Base-by-base conservation (phyloP, 2,329 filamentous ascomycete species). In the Fusarium graminum region DNA sequence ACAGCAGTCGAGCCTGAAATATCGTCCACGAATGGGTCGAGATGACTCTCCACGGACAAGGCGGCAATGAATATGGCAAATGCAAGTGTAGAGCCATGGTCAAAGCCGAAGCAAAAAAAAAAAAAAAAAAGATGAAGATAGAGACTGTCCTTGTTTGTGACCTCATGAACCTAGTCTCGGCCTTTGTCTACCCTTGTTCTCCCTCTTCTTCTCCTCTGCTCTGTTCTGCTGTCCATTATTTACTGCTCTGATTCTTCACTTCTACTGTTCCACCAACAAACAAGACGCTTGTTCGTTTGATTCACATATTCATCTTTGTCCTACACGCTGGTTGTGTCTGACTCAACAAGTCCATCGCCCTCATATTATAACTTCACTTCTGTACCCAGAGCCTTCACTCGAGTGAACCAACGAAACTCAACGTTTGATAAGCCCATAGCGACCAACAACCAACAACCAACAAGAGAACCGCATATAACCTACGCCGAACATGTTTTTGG, bases 321-420 rank as follows among this genome's bases (percentile, higher is more conserved):
- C 56, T 38, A 28, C 59, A 45, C 59, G 52, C 68, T 68, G 65
- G 65, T 34, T 69, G 65, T 69, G 65, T 61, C 50, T 66, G 54
- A 45, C 52, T 59, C 59, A 26, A 34, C 39, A 42, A 55, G 42
- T 49, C 34, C 32, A 25, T 40, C 51, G 51, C 22, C 46, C 16
- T 41, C 22, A 43, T 55, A 40, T 45, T 40, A 67, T 47, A 51
- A 61, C 12, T 19, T 51, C 22, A 42, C 45, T 38, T 38, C 22
- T 40, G 22, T 43, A 40, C 34, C 46, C 17, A 14, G 26, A 52
- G 47, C 40, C 34, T 38, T 49, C 44, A 43, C 47, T 28, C 29
- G 26, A 40, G 45, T 42, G 40, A 52, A 28, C 43, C 30, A 55
- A 64, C 57, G 25, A 22, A 29, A 43, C n/a, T 6, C 54, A 39